Base-by-base conservation (phyloP, 768 basidiomycete species). In the Mycena crocata region DNA sequence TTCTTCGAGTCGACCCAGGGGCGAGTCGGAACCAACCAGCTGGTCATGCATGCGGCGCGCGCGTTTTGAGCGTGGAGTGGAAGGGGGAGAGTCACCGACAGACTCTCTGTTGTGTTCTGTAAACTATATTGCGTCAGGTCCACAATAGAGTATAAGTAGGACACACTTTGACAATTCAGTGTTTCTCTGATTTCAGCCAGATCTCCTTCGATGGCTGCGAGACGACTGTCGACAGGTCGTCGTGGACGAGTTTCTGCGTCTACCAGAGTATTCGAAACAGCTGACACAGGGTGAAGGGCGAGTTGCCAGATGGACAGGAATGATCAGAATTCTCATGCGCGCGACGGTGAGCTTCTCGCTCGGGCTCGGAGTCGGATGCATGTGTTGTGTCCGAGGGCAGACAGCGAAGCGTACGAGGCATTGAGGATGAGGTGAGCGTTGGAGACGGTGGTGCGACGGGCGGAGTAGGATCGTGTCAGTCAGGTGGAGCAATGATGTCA, bases 1-100 rank as follows among this genome's bases (percentile, higher is more conserved):
- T 30, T 49, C 48, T 49, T 49, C 48, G 31, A 49, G 48, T 17
- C 48, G 48, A 49, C 48, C 48, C 28, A 49, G 28, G 17, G 48
- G 48, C 3, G 48, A 30, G 28, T 49, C 28, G 28, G 48, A 30
- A 19, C 48, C 48, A 8, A 49, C 48, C 48, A 30, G 48, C 28
- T 49, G 48, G 48, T 49, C 48, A 21, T 30, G 15, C 48, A 49
- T 49, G 30, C 15, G 28, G 15, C 48, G 48, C 48, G 48, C 48
- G 7, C 26, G 48, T 31, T 49, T 49, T 49, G 48, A 19, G 48
- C 15, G 48, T 49, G 48, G 48, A 30, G 48, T 49, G 48, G 48
- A 49, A 49, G 48, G 48, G 6, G 48, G 26, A 26, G 48, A 49
- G 48, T 30, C 30, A 49, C 48, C 31, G 48, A 23, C 44, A 30